Evolutionary conservation across 1,284 basidiomycete genomes (phyloP).

Genomic region (Apiotrichum akiyoshidainum): DNA sequence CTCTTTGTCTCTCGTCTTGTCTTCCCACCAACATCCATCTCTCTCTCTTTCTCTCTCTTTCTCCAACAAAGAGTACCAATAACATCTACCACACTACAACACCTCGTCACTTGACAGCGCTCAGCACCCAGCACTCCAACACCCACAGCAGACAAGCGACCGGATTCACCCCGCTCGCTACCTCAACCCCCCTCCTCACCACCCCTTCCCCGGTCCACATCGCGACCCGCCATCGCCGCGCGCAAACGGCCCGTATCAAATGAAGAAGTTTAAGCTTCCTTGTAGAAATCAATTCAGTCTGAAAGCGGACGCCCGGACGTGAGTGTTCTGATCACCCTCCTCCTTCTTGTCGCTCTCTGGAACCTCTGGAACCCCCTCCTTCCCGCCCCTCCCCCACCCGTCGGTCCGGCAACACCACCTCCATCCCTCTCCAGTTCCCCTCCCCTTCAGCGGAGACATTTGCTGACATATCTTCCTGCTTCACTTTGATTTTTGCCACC

Average conservation of each 20-base stretch:
- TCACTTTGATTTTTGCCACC: not conserved
- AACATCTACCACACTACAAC: too few relatives aligned
- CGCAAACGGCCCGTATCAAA: slow-evolving; percentile 14
- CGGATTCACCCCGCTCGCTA: not conserved
- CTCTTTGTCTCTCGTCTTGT: too few relatives aligned
- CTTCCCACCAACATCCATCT: too few relatives aligned
- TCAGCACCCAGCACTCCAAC: not conserved
- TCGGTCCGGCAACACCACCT: not conserved
- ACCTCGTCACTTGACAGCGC: too few relatives aligned
- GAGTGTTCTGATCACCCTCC: slow-evolving; percentile 19
- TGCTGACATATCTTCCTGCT: too few relatives aligned
- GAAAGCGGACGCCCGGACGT: slow-evolving; percentile 36
- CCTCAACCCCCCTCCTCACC: not conserved
- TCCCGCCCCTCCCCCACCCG: too few relatives aligned
- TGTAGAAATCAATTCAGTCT: slow-evolving; percentile 40
- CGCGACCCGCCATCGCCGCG: slow-evolving; percentile 7
- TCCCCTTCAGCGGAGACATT: not conserved
- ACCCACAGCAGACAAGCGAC: not conserved
- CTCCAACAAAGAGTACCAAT: too few relatives aligned
- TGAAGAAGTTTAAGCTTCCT: slow-evolving; percentile 47
- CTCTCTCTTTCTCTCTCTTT: too few relatives aligned
- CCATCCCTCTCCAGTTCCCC: not conserved
- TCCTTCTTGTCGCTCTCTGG: not conserved
- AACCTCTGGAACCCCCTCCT: too few relatives aligned
- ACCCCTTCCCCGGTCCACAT: not conserved